Percentiles rank a stretch among this genome's conserved stretches.
phyloP scores from a whole-genome alignment of 306 rosid genomes.

The Quercus wislizeni region DNA sequence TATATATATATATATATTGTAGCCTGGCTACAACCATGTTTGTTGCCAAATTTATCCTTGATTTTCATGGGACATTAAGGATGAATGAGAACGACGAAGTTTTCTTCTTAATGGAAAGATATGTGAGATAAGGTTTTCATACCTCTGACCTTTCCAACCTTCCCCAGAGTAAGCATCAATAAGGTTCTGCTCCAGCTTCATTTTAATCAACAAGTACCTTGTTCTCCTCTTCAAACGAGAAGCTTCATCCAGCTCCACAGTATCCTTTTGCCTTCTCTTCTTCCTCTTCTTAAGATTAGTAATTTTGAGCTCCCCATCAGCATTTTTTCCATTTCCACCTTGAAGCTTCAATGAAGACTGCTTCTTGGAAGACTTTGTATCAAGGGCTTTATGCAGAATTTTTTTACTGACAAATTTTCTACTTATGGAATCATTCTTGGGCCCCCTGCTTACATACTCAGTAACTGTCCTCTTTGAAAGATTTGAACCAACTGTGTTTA shows the following conservation, averaged over 20 bases:
- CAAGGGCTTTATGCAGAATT: slow-evolving; percentile 12
- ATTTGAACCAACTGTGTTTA: slow-evolving; percentile 30
- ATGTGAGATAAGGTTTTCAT: slow-evolving; percentile 13
- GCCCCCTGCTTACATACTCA: slow-evolving; percentile 35
- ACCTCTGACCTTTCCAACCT: slow-evolving; percentile 99
- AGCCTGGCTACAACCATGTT: too few species aligned
- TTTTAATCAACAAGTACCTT: slow-evolving; percentile 73
- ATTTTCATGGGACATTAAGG: too few species aligned
- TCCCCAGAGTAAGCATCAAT: slow-evolving; percentile 93
- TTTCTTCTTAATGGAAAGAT: background rate
- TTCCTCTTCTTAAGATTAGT: slow-evolving; percentile 41
- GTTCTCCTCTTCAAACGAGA: slow-evolving; percentile 78
- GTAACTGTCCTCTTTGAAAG: slow-evolving; percentile 33
- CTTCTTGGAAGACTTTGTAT: slow-evolving; percentile 43
- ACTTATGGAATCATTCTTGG: slow-evolving; percentile 28
- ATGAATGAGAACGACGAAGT: too few species aligned
- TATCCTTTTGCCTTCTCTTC: slow-evolving; percentile 42
- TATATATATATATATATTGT: too few species aligned
- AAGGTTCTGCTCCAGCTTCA: slow-evolving; percentile 89
- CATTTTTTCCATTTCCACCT: slow-evolving; percentile 30
- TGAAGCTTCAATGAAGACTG: slow-evolving; percentile 30
- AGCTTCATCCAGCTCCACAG: slow-evolving; percentile 64
- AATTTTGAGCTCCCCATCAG: slow-evolving; percentile 32
- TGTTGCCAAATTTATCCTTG: too few species aligned
- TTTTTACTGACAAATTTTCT: slow-evolving; percentile 32